These are phyloP conservation scores for Chaetomium sp. DNA, from an alignment of 2,329 filamentous ascomycete genomes.

Conservation along the genomic window DNA sequence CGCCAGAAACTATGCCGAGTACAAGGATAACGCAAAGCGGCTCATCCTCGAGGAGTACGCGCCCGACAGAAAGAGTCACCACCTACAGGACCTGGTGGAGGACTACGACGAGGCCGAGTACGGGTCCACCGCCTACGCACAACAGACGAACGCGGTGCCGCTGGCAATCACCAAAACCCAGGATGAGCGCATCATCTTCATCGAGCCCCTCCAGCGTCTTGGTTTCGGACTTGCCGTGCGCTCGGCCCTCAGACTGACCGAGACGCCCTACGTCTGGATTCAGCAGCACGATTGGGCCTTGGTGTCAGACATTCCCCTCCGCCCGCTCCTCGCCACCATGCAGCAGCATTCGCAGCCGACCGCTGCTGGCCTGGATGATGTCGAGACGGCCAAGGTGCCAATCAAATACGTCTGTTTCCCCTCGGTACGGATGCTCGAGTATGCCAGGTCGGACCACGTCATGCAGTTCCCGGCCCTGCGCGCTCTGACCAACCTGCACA, in stretches of 20 bases:
- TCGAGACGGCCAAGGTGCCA: constrained; percentile 36
- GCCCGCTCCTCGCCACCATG: constrained; percentile 51
- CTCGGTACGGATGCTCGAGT: constrained; percentile 54
- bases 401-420: constrained; percentile 58
- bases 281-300: constrained; percentile 61
- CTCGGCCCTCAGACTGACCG: constrained; percentile 49
- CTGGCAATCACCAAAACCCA: constrained; percentile 42
- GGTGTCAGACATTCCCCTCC: constrained; percentile 48
- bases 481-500: constrained; percentile 46
- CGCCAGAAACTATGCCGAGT: constrained; percentile 46
- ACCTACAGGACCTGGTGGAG: constrained; percentile 22
- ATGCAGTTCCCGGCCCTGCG: constrained; percentile 46
- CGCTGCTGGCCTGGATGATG: constrained; percentile 19
- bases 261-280: constrained; percentile 58
- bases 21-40: constrained; percentile 52
- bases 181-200: constrained; percentile 48
- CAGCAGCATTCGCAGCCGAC: constrained; percentile 29
- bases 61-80: background rate
- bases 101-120: constrained; percentile 49
- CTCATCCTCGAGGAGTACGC: constrained; percentile 44
- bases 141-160: constrained; percentile 43
- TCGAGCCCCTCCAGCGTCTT: constrained; percentile 50
- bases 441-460: constrained; percentile 53
- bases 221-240: constrained; percentile 59
- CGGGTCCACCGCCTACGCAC: constrained; percentile 43